Base-by-base conservation (phyloP, 2,329 filamentous ascomycete genomes). In the Cladophialophora psammophila region DNA sequence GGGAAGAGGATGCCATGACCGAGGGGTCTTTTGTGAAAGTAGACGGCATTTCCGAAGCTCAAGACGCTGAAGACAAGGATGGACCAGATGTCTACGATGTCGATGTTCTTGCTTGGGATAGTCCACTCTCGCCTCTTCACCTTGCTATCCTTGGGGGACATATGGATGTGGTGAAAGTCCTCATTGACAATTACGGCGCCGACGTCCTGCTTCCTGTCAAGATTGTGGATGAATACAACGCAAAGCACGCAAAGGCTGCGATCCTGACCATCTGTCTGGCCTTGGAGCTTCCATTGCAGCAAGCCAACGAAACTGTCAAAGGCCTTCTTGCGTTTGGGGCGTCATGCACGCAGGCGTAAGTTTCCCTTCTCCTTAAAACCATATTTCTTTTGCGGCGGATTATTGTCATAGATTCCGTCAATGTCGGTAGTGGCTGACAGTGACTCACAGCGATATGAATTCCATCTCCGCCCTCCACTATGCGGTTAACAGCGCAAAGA, bases 81-180 rank as follows among this genome's bases (percentile, higher is more conserved):
- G 90, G 91, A 20, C 91, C 92, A 0, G 92, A 96, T 77, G 86
- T 94, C 60, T 94, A 91, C 76, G 88, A 95, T 71, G 84, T 94
- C 67, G 89, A 96, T 71, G 86, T 90, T 1, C 75, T 91, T n/a
- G 87, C 91, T 1, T 96, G 93, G 93, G 92, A 96, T 72, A 86
- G 84, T 5, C 87, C 89, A 4, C 87, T 88, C 65, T 91, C 90
- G 12, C 88, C 93, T 1, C 82, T 96, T 5, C 93, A 96, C 76
- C 84, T 93, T 34, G 93, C 93, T 7, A 93, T 96, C 67, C 76
- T 91, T 1, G 86, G 87, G 67, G 92, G 91, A 0, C 89, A 94
- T 71, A 81, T 86, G 32, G 85, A 90, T 3, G 86, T 88, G 10
- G 91, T 94, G 13, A 86, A 89, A 65, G 77, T 87, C 31, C 85